Evolutionary conservation across 768 basidiomycete species (phyloP).

Genomic region (Mycena chlorophos): DNA sequence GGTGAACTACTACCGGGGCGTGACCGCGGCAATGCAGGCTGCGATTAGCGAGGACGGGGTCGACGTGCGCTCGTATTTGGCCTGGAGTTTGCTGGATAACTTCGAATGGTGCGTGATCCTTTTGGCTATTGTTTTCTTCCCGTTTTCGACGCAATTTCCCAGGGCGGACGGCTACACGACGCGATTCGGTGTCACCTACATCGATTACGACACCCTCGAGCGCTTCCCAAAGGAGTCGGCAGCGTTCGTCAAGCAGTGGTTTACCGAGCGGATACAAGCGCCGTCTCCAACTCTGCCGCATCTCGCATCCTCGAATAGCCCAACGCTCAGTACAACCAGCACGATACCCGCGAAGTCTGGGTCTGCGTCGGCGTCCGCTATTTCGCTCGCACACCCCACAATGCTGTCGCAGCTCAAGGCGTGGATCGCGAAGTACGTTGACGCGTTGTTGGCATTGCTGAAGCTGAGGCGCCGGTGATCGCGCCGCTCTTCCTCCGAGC

Average conservation of each 20-base stretch:
- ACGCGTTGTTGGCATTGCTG: slow-evolving; percentile 26
- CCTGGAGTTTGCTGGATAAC: slow-evolving; percentile 73
- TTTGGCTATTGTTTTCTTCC: not conserved
- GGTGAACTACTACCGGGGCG: slow-evolving; percentile 65
- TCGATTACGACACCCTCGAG: slow-evolving; percentile 68
- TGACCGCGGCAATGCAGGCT: slow-evolving; percentile 51
- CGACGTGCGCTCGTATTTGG: slow-evolving; percentile 62
- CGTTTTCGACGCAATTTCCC: slow-evolving; percentile 6
- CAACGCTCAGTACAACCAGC: slow-evolving; percentile 27
- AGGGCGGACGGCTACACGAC: slow-evolving; percentile 70
- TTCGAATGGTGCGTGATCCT: slow-evolving; percentile 55
- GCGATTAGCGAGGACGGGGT: slow-evolving; percentile 67
- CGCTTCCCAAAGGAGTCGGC: slow-evolving; percentile 65
- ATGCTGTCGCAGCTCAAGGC: slow-evolving; percentile 23
- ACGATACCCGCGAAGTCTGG: slow-evolving; percentile 11
- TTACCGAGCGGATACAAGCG: slow-evolving; percentile 34
- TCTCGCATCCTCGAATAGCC: slow-evolving; percentile 13
- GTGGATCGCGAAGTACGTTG: slow-evolving; percentile 27
- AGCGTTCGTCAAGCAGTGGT: slow-evolving; percentile 57
- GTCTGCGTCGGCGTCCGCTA: slow-evolving; percentile 14
- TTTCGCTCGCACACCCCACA: slow-evolving; percentile 20
- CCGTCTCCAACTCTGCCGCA: not conserved
- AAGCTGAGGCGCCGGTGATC: slow-evolving; percentile 25
- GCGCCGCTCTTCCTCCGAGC: not conserved
- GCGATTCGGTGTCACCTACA: slow-evolving; percentile 71